Base-by-base conservation (phyloP, 192 early-diverging fungal species). In the Coemansia sp. region DNA sequence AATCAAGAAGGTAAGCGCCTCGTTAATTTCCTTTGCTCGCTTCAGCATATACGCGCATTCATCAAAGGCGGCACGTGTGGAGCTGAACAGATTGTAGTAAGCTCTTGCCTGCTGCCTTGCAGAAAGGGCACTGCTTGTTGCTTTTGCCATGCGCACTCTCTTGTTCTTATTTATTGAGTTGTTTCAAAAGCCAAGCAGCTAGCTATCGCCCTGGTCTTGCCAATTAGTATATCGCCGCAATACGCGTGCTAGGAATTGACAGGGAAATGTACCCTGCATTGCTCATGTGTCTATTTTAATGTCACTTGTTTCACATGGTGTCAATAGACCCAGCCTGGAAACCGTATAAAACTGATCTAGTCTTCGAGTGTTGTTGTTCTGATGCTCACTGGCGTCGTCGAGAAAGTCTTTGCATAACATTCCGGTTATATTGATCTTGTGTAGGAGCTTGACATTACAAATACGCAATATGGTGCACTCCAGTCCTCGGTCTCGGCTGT, bases 401-500 rank as follows among this genome's bases (percentile, higher is more conserved):
- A 10, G 32, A 6, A 10, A 4, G 32, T 7, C 50, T 68, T 26
- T 58, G 34, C 31, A 38, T n/a, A 51, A 9, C 27, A 62, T 24
- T 22, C 18, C 47, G 54, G 38, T 63, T 63, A 25, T 28, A 54
- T n/a, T 30, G n/a, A 10, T 22, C 23, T 18, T 18, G 7, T 70
- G 56, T 60, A 88, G 87, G 82, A 88, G 73, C 76, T 79, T 44
- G 83, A 69, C 24, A 88, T 88, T 41, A 81, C 83, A 51, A 83
- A 85, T 56, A 76, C 86, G 5, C 85, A 84, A 58, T 88, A 88
- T 67, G 87, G 87, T 10, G 83, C 86, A 7, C 64, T 88, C 27
- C 87, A 88, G 67, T 87, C 87, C 44, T 77, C 84, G n/a, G 83
- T 84, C 16, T 84, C 82, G 3, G 74, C 85, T 28, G 84, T 86